Conservation (phyloP, 2,329 filamentous ascomycete species). For the Leptosphaerulina australis region DNA sequence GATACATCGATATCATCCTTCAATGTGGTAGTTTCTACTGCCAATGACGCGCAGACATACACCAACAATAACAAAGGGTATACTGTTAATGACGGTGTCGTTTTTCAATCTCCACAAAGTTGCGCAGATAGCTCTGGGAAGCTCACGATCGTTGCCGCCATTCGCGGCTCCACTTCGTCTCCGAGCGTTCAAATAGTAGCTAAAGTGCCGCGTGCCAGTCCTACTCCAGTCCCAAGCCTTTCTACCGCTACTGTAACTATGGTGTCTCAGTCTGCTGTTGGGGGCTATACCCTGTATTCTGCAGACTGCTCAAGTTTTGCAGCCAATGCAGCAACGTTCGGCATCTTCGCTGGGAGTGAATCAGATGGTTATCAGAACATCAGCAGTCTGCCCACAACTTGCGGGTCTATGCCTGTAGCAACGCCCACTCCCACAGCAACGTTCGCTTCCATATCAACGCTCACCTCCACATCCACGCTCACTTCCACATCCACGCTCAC, state of each 20-base stretch:
- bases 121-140: conserved; percentile 51
- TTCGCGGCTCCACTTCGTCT: conserved; percentile 24
- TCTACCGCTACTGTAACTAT: conserved; percentile 32
- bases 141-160: conserved; percentile 35
- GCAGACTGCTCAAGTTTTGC: conserved; percentile 25
- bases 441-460: not conserved
- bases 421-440: conserved; percentile 1
- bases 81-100: conserved; percentile 60
- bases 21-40: conserved; percentile 57
- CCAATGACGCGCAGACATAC: conserved; percentile 55
- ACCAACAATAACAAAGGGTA: conserved; percentile 66
- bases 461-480: conserved; percentile 2
- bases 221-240: conserved; percentile 32
- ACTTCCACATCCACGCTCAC: conserved; percentile 7
- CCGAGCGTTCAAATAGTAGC: conserved; percentile 31
- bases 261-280: conserved; percentile 32
- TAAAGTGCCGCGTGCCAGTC: conserved; percentile 29
- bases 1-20: conserved; percentile 68
- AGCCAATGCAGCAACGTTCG: conserved; percentile 25
- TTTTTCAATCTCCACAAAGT: conserved; percentile 64
- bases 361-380: conserved; percentile 30
- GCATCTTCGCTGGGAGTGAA: conserved; percentile 27
- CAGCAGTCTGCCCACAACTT: conserved; percentile 22
- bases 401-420: conserved; percentile 20
- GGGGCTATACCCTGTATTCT: conserved; percentile 36